These are phyloP conservation scores for Colletotrichum siamense DNA, from an alignment of 2,329 filamentous ascomycete species.

Conservation along the genomic window DNA sequence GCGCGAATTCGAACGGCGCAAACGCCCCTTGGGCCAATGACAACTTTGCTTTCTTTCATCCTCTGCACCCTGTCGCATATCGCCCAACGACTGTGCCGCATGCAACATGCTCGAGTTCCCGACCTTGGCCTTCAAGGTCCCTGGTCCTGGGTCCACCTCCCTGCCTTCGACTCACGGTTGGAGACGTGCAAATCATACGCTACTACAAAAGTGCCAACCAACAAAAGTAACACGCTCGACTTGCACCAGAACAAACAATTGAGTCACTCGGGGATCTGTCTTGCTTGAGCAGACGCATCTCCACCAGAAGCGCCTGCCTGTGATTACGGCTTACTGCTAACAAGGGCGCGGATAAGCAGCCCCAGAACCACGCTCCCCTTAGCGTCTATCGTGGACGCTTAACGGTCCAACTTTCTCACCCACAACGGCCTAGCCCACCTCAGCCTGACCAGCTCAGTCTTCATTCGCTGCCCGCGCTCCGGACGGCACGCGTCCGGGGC, in stretches of 20 bases:
- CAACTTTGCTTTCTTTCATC: background rate
- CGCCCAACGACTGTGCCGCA: background rate
- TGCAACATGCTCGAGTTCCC: background rate
- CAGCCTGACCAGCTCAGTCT: background rate
- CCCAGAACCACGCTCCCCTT: background rate
- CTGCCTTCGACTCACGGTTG: background rate
- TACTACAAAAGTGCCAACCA: background rate
- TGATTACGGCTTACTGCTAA: background rate
- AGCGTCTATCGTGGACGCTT: background rate
- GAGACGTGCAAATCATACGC: background rate
- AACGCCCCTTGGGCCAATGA: background rate
- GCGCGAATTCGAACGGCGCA: background rate
- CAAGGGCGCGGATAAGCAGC: background rate
- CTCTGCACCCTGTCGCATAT: background rate
- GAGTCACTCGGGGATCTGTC: background rate
- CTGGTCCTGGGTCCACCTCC: background rate
- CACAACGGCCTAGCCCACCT: background rate
- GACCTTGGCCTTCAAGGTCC: slow-evolving; percentile 8
- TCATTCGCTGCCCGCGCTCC: background rate
- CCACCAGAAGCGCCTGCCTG: background rate
- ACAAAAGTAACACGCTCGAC: background rate
- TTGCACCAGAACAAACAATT: background rate
- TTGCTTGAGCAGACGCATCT: background rate
- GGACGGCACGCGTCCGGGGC: background rate
- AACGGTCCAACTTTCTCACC: background rate